Evolutionary conservation across 805 yeast species (phyloP), one percentile per base, ranked within the genome.

Genomic region (Lachancea lanzarotensis): DNA sequence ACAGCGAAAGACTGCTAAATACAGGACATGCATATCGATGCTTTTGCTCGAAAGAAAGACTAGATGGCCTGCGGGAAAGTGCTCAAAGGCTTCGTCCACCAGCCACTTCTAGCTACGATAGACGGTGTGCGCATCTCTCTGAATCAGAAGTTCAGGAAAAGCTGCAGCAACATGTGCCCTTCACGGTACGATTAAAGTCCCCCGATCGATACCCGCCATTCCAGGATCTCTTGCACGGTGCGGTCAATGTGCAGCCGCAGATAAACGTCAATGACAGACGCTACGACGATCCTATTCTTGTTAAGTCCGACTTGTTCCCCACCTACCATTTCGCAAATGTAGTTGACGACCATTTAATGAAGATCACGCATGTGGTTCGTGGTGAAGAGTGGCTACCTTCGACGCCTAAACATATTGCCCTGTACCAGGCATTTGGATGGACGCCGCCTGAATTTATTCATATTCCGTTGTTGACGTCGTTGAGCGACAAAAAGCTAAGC

Each of bases 351-450:
- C 95, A 90, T 61, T 67, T 85, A 38, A 93, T 93, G 98, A 64
- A 79, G 38, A 84, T 93, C 36, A 85, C 96, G 0, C 97, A 93
- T 64, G 98, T 93, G 8, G 80, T 93, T 4, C 73, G 99, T 53
- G 99, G 99, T 29, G 98, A 93, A 59, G 98, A 93, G 63, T 93
- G 99, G 98, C 68, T 93, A 10, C 84, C 95, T 1, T 87, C 98
- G 0, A 93, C 98, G 0, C 96, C 97, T 2, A 91, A 90, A 55
- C 98, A 93, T 57, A 73, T 89, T 38, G 91, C 96, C 0, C 62
- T 93, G 42, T 95, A 93, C 60, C 55, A 74, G 15, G 95, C 96
- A 0, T 82, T 91, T 59, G 87, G 85, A 0, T 91, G 97, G 97
- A 51, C 57, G 0, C 78, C 84, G 1, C 98, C 99, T 0, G 57